Base-by-base conservation (phyloP, 2,329 filamentous ascomycete genomes). In the Cytospora schulzeri region DNA sequence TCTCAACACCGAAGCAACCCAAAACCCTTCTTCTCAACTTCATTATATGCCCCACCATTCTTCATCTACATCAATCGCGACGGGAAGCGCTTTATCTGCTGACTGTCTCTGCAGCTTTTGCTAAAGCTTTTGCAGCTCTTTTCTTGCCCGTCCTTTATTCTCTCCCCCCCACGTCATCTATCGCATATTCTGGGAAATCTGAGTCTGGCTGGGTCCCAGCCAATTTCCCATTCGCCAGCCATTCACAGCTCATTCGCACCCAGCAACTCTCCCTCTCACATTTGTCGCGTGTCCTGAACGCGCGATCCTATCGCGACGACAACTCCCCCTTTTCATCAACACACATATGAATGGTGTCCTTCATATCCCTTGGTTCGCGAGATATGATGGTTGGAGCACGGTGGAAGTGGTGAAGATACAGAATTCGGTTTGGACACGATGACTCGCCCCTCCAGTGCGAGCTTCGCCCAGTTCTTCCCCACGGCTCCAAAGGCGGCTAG, bases 381-480 rank as follows among this genome's bases (percentile, higher is more conserved):
- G 79, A 79, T 80, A 86, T 80, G 81, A 86, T 85, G 84, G 81
- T 81, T 74, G 80, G 79, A 79, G 78, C 77, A 79, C 79, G 80
- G 80, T 75, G 76, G 79, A 75, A 79, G 76, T 78, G 79, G 79
- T 82, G 78, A 80, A 79, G 77, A 77, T 77, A 76, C 77, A 75
- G 76, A 77, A 72, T 72, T 71, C 78, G 65, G 62, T 62, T 57
- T 45, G 62, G 62, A 55, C 83, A 88, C 81, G 80, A 91, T 91
- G 90, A 91, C 91, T 87, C 91, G 91, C 82, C 86, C 89, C 76
- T 84, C 85, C 68, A 82, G 83, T 63, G 89, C 90, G 81, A 88
- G 89, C 80, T 93, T 93, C 84, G 91, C 90, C 80, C 88, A 93
- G 80, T 95, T 92, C 84, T 93, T 93, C 78, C 91, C 90, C 71